These are phyloP conservation scores for Penstemon davidsonii DNA, from an alignment of 257 asterid genomes.

Conservation along the genomic window DNA sequence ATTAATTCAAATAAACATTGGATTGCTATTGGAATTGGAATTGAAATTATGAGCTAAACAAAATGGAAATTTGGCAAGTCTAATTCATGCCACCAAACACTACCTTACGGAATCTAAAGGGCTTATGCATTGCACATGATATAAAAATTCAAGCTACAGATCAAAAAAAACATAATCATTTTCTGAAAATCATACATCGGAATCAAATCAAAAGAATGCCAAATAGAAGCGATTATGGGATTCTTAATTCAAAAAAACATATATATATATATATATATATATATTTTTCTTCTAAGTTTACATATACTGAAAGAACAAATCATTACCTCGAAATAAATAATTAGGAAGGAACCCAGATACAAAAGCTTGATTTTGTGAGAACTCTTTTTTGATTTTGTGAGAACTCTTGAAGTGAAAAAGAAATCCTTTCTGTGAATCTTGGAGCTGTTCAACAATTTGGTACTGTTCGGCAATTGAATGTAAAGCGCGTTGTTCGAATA, in stretches of 20 bases:
- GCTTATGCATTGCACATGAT: background rate
- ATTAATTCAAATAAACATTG: constrained; percentile 7
- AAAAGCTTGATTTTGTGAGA: background rate
- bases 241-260: background rate
- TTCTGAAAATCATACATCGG: background rate
- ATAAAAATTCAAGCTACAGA: background rate
- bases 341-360: constrained; percentile 18
- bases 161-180: background rate
- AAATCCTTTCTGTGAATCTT: background rate
- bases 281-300: background rate
- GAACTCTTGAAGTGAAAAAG: background rate
- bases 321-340: constrained; percentile 33
- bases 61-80: constrained; percentile 9
- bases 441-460: constrained; percentile 14
- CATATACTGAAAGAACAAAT: background rate
- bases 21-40: background rate
- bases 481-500: constrained; percentile 30
- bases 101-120: background rate
- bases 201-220: background rate
- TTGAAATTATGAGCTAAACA: background rate
- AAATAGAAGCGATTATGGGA: background rate
- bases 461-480: constrained; percentile 14
- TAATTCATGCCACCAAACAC: background rate
- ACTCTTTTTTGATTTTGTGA: background rate
- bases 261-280: background rate